A percentile compares a stretch with the other conserved stretches of the same genome.
These are phyloP conservation scores for Pleurostoma richardsiae DNA, from an alignment of 2,329 filamentous ascomycete genomes.

Conservation along the genomic window DNA sequence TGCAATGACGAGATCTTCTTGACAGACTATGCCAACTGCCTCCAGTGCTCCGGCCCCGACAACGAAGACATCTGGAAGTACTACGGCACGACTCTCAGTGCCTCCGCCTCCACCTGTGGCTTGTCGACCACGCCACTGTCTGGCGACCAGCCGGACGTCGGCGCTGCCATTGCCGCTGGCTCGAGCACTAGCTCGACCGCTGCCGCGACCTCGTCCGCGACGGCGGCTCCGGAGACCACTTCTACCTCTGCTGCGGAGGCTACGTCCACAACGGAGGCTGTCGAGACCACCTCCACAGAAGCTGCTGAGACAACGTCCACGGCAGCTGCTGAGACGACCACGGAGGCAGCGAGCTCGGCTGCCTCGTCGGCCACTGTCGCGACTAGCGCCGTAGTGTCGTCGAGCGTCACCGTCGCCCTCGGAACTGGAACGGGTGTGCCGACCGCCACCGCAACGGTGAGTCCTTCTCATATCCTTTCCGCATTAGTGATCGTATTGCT, in stretches of 20 bases:
- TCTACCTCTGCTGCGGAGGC: conserved; percentile 1
- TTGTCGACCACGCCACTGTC: conserved; percentile 14
- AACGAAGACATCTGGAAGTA: conserved; percentile 35
- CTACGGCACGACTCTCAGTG: conserved; percentile 26
- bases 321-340: neutral
- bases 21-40: conserved; percentile 31
- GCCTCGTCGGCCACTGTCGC: no score
- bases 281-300: neutral
- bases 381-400: no score
- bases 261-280: conserved; percentile 2
- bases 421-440: no score
- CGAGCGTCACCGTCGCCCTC: no score
- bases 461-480: no score
- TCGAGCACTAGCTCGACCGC: conserved; percentile 1
- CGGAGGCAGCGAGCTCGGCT: no score
- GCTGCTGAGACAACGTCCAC: neutral
- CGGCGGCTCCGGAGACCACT: neutral
- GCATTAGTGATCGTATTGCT: no score
- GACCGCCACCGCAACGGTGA: no score
- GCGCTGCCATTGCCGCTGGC: conserved; percentile 6
- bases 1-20: conserved; percentile 31
- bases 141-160: conserved; percentile 13
- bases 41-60: conserved; percentile 30
- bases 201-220: conserved; percentile 2
- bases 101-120: conserved; percentile 19